Base-by-base conservation (phyloP, 352 stramenopile genomes). In the Phytophthora vignae region DNA sequence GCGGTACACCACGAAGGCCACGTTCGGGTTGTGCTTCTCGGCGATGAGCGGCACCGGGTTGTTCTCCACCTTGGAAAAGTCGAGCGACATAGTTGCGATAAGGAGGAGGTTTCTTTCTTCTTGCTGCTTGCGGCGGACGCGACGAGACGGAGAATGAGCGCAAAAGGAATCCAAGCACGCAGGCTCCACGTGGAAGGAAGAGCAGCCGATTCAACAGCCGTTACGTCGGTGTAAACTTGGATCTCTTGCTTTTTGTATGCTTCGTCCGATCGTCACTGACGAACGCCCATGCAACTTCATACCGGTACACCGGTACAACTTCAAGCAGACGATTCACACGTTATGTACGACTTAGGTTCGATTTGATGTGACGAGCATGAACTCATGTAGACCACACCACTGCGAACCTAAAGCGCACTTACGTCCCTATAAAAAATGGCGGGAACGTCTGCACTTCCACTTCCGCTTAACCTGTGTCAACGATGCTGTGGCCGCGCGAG, bases 61-160 rank as follows among this genome's bases (percentile, higher is more conserved):
- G 85, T 96, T 93, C 63, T 95, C 87, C 27, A 93, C 86, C 77
- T 96, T 94, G 73, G 85, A 90, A 78, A 93, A 96, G 78, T 96
- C 89, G 31, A 90, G 85, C 77, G 82, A 90, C 86, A 92, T 92
- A 58, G 42, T 42, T 19, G 33, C 11, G 14, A 38, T 15, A 19
- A 27, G 17, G 36, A 25, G 7, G 22, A 50, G 22, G 49, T 42
- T 52, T 17, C 36, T 42, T 42, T 7, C 29, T 33, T 33, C 36
- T 42, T 14, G 36, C 40, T 52, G 46, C 46, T 54, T 38, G 19
- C 31, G 38, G 55, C 31, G 56, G 55, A 25, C 36, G 55, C 19
- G 57, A 55, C 44, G 57, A 73, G 42, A 58, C 63, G 53, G 53
- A 69, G 68, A 71, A 68, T 62, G 69, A 73, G 38, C 40, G 38